Conservation (phyloP, 768 basidiomycete species). For the Mycena vulgaris region DNA sequence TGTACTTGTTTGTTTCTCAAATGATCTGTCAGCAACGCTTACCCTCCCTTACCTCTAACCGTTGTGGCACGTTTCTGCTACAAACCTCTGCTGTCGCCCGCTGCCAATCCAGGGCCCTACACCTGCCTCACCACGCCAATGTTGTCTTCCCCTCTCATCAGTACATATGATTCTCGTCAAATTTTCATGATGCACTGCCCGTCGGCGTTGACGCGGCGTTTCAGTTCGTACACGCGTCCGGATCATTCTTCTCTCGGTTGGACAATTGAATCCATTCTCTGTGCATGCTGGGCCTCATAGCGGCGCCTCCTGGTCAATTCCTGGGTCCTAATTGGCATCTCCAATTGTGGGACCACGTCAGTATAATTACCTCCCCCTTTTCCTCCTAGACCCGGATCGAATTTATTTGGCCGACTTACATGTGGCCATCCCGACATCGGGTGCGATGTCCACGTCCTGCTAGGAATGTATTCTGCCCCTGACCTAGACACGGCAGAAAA, state of each 20-base stretch:
- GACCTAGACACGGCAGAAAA: background rate
- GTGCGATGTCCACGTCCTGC: background rate
- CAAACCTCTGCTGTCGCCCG: background rate
- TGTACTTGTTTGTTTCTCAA: background rate
- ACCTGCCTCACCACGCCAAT: constrained; percentile 6
- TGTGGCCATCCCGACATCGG: constrained; percentile 5
- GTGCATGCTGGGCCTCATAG: no score
- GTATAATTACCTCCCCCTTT: no score
- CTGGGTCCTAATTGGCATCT: no score
- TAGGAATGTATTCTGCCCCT: background rate
- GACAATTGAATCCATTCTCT: background rate
- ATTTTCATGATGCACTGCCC: constrained; percentile 7
- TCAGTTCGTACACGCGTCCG: constrained; percentile 1
- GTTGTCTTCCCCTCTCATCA: constrained; percentile 6
- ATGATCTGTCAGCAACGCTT: background rate
- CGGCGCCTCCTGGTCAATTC: no score
- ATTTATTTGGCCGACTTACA: background rate
- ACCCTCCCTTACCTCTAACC: background rate
- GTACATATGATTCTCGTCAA: background rate
- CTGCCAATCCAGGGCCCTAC: constrained; percentile 27
- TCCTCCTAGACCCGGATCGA: constrained; percentile 1
- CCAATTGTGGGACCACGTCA: no score
- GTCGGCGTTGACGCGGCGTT: background rate
- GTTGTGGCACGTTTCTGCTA: background rate
- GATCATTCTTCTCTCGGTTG: constrained; percentile 15